Evolutionary conservation across 192 early-diverging fungal species (phyloP), one percentile per base, ranked within the genome.

Genomic region (Podila clonocystis): DNA sequence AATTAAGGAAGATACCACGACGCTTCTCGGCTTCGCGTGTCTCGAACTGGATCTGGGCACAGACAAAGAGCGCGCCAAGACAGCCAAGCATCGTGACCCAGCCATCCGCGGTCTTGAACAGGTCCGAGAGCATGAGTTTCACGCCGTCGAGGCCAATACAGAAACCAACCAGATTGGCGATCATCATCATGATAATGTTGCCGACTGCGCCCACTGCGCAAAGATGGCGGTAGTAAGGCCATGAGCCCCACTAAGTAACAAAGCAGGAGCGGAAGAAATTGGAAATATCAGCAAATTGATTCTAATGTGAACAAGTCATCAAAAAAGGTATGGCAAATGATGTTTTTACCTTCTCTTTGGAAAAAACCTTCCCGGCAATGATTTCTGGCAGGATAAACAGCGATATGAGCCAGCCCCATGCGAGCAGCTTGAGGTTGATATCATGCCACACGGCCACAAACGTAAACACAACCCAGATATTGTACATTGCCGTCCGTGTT

Each of bases 361-460:
- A 82, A 74, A 93, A 92, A 9, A 91, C 20, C 0, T 38, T 68
- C 33, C 88, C 89, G 11, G 91, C 89, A 36, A 97, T 67, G 15
- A 88, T 86, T 83, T 99, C 97, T 17, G 97, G 97, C 68, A 97
- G 62, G 31, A 99, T 91, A 73, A 97, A 91, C 31, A 96, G 57
- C 12, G 89, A 91, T 49, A 97, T 95, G 15, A 98, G 82, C 95
- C 95, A 97, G 5, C 94, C 95, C 96, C 95, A 99, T 24, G 94
- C 93, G 70, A 98, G 70, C 20, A 99, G 73, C 26, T 85, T 87
- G 73, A 96, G 71, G n/a, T 91, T 87, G 45, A 98, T 93, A 74
- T 99, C 98, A 86, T 99, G 98, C 98, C 98, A 99, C 22, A 98
- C 62, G 5, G 97, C 98, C 6, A 99, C 98, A 89, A 98, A 99